phyloP scores from a whole-genome alignment of 306 rosid species.

The Cicer judaicum region DNA sequence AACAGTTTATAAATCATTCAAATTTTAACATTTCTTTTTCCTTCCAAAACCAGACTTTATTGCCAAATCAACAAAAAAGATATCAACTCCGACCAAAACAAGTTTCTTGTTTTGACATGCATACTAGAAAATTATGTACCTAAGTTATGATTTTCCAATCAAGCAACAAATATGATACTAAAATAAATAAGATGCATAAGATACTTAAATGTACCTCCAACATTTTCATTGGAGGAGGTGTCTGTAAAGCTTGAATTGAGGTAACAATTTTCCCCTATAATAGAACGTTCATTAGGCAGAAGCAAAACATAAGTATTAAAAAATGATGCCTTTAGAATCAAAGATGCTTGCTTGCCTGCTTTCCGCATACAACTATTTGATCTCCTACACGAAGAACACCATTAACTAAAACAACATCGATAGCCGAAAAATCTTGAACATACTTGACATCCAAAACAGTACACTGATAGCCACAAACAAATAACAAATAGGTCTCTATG shows the following conservation, averaged over 20 bases:
- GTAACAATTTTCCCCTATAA: conserved; percentile 81
- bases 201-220: conserved; percentile 56
- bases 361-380: conserved; percentile 89
- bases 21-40: too few species aligned
- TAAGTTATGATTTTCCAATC: conserved; percentile 19
- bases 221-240: conserved; percentile 89
- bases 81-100: background rate
- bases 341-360: conserved; percentile 63
- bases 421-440: conserved; percentile 64
- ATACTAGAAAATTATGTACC: background rate
- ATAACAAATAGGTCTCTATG: conserved; percentile 45
- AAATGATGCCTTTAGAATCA: conserved; percentile 30
- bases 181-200: background rate
- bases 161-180: background rate
- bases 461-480: conserved; percentile 64
- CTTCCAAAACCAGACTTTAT: too few species aligned
- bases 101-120: background rate
- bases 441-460: conserved; percentile 87
- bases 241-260: conserved; percentile 78
- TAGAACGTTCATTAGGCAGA: conserved; percentile 32
- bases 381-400: conserved; percentile 97
- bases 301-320: background rate
- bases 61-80: conserved; percentile 1
- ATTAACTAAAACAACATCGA: conserved; percentile 87
- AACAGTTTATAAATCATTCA: too few species aligned